A percentile compares a stretch with the other conserved stretches of the same genome.
phyloP scores from a whole-genome alignment of 768 basidiomycete genomes.

The Cyclocybe aegerita region DNA sequence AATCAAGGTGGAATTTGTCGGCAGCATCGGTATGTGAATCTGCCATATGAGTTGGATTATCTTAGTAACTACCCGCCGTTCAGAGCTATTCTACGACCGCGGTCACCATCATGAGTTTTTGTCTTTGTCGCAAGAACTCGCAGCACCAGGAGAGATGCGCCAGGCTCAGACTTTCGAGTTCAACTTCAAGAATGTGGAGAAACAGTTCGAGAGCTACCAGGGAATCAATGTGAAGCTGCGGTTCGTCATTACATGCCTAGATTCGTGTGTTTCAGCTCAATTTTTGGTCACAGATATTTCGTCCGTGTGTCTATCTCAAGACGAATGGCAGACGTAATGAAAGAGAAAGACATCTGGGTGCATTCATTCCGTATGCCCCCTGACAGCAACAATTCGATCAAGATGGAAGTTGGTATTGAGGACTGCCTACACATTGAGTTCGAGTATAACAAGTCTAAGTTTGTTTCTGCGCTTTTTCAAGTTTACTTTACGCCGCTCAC shows the following conservation, averaged over 20 bases:
- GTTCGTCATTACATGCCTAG: constrained; percentile 43
- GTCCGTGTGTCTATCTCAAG: constrained; percentile 88
- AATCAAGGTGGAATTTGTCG: constrained; percentile 96
- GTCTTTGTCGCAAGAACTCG: constrained; percentile 92
- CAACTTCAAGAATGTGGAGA: constrained; percentile 98
- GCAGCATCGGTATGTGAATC: constrained; percentile 78
- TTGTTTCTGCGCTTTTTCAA: constrained; percentile 28
- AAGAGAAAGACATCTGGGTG: constrained; percentile 96
- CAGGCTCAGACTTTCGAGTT: constrained; percentile 97
- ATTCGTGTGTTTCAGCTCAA: neutral
- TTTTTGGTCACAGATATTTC: constrained; percentile 66
- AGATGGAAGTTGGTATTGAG: constrained; percentile 99
- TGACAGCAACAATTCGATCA: constrained; percentile 96
- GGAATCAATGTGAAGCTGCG: constrained; percentile 98
- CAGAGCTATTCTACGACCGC: constrained; percentile 93
- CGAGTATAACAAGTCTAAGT: constrained; percentile 99
- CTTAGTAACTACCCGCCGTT: neutral
- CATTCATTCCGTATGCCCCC: constrained; percentile 99
- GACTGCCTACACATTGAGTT: constrained; percentile 99
- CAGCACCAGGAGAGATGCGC: constrained; percentile 95
- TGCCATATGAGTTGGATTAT: neutral
- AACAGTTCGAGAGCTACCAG: constrained; percentile 97
- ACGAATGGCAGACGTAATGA: constrained; percentile 88
- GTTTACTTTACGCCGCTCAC: neutral
- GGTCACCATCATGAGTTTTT: constrained; percentile 99